These are phyloP conservation scores for Trichoderma sp. DNA, from an alignment of 2,329 filamentous ascomycete genomes.

Conservation along the genomic window DNA sequence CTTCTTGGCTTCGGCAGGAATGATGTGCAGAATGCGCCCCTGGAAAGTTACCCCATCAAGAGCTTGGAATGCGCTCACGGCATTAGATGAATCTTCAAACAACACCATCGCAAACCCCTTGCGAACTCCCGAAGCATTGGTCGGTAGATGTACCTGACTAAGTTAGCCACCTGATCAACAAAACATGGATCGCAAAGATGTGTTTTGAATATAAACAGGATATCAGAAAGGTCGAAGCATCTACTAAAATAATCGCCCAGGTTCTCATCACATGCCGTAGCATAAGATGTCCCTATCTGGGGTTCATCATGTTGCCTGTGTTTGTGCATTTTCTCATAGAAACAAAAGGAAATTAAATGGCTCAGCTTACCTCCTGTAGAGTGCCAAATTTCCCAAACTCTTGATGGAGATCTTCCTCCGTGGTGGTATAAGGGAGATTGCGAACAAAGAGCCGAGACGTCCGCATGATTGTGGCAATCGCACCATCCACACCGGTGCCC, in stretches of 20 bases:
- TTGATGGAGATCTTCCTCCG: slow-evolving; percentile 71
- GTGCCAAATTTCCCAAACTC: slow-evolving; percentile 71
- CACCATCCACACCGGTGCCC: slow-evolving; percentile 26
- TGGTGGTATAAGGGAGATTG: slow-evolving; percentile 80
- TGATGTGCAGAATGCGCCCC: slow-evolving; percentile 85
- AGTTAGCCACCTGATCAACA: slow-evolving; percentile 29
- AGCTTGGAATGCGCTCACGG: slow-evolving; percentile 73
- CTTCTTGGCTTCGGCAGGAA: slow-evolving; percentile 80
- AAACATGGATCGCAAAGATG: slow-evolving; percentile 23
- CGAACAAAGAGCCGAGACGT: slow-evolving; percentile 82
- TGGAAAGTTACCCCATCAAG: slow-evolving; percentile 87
- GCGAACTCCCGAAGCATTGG: slow-evolving; percentile 67
- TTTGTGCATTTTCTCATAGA: slow-evolving; percentile 12
- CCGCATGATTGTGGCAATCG: slow-evolving; percentile 61
- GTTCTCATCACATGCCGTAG: slow-evolving; percentile 84
- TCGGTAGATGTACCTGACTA: slow-evolving; percentile 78
- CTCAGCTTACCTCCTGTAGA: slow-evolving; percentile 77
- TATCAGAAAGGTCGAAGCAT: slow-evolving; percentile 87
- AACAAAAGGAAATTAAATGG: slow-evolving; percentile 17
- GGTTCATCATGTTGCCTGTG: slow-evolving; percentile 76
- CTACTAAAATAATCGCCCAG: slow-evolving; percentile 99
- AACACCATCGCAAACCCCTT: slow-evolving; percentile 92
- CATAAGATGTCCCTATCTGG: slow-evolving; percentile 99
- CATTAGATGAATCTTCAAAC: slow-evolving; percentile 69
- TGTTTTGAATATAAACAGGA: slow-evolving; percentile 26